phyloP scores from a whole-genome alignment of 1,284 basidiomycete species.

The Coniophora puteana region DNA sequence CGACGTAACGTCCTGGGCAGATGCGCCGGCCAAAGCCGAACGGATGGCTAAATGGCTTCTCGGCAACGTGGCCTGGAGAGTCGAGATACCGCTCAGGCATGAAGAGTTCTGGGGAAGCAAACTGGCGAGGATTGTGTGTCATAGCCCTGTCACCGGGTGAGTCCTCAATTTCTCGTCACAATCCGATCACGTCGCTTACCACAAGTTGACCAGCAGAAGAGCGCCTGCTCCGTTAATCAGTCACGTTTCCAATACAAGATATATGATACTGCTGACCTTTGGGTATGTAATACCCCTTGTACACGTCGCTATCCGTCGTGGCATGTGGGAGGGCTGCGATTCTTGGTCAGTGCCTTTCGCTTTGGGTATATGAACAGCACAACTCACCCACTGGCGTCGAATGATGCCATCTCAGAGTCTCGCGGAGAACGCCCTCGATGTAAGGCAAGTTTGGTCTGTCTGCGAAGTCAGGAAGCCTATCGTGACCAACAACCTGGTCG shows the following conservation, averaged over 20 bases:
- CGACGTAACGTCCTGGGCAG: slow-evolving; percentile 35
- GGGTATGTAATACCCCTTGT: slow-evolving; percentile 21
- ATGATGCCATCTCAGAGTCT: slow-evolving; percentile 22
- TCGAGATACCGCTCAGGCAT: neutral
- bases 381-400: slow-evolving; percentile 21
- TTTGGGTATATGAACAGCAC: neutral
- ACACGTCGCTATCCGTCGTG: slow-evolving; percentile 20
- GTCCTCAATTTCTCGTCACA: no score
- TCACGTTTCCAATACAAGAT: neutral
- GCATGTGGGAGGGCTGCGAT: slow-evolving; percentile 18
- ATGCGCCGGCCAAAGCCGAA: slow-evolving; percentile 15
- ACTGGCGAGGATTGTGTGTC: slow-evolving; percentile 10
- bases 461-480: slow-evolving; percentile 17
- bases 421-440: slow-evolving; percentile 23
- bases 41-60: neutral
- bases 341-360: neutral
- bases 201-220: slow-evolving; percentile 17
- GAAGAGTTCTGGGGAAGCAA: slow-evolving; percentile 6
- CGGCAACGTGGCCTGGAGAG: neutral
- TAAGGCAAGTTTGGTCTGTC: slow-evolving; percentile 21
- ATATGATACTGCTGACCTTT: slow-evolving; percentile 16
- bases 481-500: slow-evolving; percentile 20
- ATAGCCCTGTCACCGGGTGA: slow-evolving; percentile 5
- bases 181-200: slow-evolving; percentile 10
- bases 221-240: slow-evolving; percentile 12